These are phyloP conservation scores for Scalesia atractyloides DNA, from an alignment of 129 eudicot genomes.

Conservation along the genomic window DNA sequence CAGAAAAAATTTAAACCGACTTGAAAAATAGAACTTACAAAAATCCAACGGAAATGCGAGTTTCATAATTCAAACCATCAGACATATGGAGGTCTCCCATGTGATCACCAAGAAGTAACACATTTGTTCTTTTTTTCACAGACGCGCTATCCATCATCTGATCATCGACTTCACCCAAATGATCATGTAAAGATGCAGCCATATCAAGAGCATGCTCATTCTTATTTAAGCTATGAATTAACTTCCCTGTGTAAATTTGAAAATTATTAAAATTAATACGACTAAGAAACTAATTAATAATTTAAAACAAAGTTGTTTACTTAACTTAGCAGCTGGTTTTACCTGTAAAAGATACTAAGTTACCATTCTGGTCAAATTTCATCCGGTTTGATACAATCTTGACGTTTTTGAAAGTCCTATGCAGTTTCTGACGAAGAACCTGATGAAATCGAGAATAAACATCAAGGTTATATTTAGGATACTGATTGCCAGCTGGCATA, in stretches of 20 bases:
- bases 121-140: conserved; percentile 74
- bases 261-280: neutral
- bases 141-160: conserved; percentile 44
- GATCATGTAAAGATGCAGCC: conserved; percentile 81
- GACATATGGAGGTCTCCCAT: conserved; percentile 93
- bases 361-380: conserved; percentile 76
- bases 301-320: neutral
- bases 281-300: neutral
- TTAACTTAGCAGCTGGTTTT: conserved; percentile 7
- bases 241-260: conserved; percentile 51
- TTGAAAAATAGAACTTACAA: conserved; percentile 70
- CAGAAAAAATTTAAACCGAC: conserved; percentile 13
- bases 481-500: conserved; percentile 14
- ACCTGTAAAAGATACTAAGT: conserved; percentile 81
- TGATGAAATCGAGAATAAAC: conserved; percentile 29
- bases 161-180: conserved; percentile 57
- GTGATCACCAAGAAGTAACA: conserved; percentile 91
- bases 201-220: conserved; percentile 95
- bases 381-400: conserved; percentile 83
- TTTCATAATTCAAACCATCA: conserved; percentile 73
- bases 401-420: conserved; percentile 72
- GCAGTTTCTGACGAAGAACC: conserved; percentile 85
- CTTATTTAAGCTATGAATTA: conserved; percentile 83
- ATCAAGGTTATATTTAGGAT: neutral
- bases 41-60: conserved; percentile 84